Percentiles rank a stretch among this genome's conserved stretches.
Conservation (phyloP, 2,329 filamentous ascomycete genomes). For the Neoscytalidium dimidiatum region DNA sequence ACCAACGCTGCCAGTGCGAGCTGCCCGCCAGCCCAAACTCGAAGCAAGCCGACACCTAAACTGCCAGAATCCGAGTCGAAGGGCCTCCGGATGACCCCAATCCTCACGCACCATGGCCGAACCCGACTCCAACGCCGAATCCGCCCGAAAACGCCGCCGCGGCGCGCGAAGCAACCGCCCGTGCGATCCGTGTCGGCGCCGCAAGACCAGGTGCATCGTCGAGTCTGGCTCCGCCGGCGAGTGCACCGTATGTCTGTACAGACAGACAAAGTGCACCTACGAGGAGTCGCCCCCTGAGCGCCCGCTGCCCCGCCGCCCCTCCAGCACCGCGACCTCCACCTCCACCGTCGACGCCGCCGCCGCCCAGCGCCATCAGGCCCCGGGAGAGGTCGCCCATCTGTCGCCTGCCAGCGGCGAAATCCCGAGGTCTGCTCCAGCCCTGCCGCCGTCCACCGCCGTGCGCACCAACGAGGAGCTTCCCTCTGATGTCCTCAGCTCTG, state of each 20-base stretch:
- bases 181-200: slow-evolving; percentile 22
- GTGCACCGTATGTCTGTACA: slow-evolving; percentile 19
- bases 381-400: not conserved
- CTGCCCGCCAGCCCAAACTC: not conserved
- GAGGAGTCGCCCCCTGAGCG: slow-evolving; percentile 13
- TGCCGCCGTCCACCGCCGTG: not conserved
- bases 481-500: slow-evolving; percentile 11
- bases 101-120: slow-evolving; percentile 3
- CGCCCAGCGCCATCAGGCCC: not conserved
- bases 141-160: slow-evolving; percentile 11
- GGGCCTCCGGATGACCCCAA: not conserved
- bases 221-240: slow-evolving; percentile 6
- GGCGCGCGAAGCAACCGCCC: slow-evolving; percentile 18
- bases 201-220: slow-evolving; percentile 22
- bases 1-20: not conserved
- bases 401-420: slow-evolving; percentile 1
- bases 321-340: not conserved
- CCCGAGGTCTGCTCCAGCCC: slow-evolving; percentile 4
- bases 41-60: not conserved
- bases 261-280: slow-evolving; percentile 13
- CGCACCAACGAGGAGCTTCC: slow-evolving; percentile 17
- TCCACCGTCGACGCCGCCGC: not conserved
- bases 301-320: slow-evolving; percentile 4
- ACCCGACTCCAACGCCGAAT: slow-evolving; percentile 6
- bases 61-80: not conserved